phyloP scores from a whole-genome alignment of 345 rosid species.

The Citrus maxima region DNA sequence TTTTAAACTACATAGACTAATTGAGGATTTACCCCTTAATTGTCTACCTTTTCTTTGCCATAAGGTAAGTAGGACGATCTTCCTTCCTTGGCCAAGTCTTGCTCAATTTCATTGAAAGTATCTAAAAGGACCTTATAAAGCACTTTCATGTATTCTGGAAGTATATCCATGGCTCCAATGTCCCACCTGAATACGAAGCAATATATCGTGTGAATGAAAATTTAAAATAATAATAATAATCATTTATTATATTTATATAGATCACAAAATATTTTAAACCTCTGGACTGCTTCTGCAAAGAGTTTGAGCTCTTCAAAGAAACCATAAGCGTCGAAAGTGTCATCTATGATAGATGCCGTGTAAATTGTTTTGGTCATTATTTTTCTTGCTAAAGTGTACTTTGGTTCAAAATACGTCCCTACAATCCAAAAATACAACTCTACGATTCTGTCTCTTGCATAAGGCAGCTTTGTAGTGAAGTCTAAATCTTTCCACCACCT shows the following conservation, averaged over 20 bases:
- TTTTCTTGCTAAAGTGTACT: not conserved
- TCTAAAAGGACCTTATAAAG: conserved; percentile 7
- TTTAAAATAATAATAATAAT: not conserved
- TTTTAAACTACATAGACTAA: too few relatives aligned
- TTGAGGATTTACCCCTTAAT: not conserved
- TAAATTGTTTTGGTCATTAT: too few relatives aligned
- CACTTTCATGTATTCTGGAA: conserved; percentile 7
- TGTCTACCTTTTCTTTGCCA: not conserved
- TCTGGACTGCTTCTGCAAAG: too few relatives aligned
- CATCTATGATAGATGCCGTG: too few relatives aligned
- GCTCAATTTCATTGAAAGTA: conserved; percentile 12
- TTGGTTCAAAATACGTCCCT: too few relatives aligned
- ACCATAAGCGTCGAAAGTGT: too few relatives aligned
- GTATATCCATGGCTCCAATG: conserved; percentile 4
- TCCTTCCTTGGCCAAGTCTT: conserved; percentile 14
- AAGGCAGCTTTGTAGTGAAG: conserved; percentile 14
- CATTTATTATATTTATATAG: too few relatives aligned
- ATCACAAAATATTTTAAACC: too few relatives aligned
- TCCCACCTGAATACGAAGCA: conserved; percentile 24
- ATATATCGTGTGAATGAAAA: too few relatives aligned
- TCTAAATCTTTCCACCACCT: conserved; percentile 27
- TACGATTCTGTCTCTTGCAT: conserved; percentile 28
- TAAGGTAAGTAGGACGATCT: not conserved
- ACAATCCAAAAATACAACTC: conserved; percentile 26
- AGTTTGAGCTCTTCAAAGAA: too few relatives aligned